These are phyloP conservation scores for Rhizomucor miehei DNA, from an alignment of 371 early-diverging fungal genomes.

Conservation along the genomic window DNA sequence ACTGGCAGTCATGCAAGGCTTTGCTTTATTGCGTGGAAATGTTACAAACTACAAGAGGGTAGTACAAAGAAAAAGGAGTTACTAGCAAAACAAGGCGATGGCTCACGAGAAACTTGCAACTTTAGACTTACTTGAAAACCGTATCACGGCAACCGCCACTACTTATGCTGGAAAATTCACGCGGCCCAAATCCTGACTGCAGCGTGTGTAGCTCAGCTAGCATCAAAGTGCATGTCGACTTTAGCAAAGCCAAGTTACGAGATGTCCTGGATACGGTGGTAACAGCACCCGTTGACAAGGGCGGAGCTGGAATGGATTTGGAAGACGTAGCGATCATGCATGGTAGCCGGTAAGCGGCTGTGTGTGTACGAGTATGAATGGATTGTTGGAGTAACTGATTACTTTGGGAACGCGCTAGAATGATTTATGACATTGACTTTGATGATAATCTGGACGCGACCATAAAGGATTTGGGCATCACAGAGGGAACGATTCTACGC, in stretches of 20 bases:
- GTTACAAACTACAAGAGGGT: conserved; percentile 57
- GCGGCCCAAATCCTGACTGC: conserved; percentile 60
- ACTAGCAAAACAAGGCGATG: conserved; percentile 6
- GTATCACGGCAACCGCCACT: conserved; percentile 48
- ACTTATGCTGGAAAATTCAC: conserved; percentile 48
- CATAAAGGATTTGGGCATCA: conserved; percentile 58
- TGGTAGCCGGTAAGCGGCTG: conserved; percentile 51
- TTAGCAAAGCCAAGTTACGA: conserved; percentile 43
- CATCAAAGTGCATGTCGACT: conserved; percentile 41
- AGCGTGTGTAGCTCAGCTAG: conserved; percentile 54
- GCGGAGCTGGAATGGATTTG: conserved; percentile 47
- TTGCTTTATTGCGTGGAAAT: conserved; percentile 63
- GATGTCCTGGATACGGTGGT: conserved; percentile 50
- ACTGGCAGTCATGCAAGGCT: conserved; percentile 85
- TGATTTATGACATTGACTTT: conserved; percentile 89
- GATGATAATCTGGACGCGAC: conserved; percentile 73
- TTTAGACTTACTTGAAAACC: conserved; percentile 55
- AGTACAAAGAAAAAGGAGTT: conserved; percentile 10
- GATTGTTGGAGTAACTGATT: not conserved
- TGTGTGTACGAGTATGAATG: not conserved
- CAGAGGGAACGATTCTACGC: conserved; percentile 56
- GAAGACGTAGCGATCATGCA: conserved; percentile 48
- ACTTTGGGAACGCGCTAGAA: conserved; percentile 26
- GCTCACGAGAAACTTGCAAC: no score
- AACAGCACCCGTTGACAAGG: conserved; percentile 7